Evolutionary conservation across 2,329 filamentous ascomycete species (phyloP).

Genomic region (Microthyrium microscopicum): DNA sequence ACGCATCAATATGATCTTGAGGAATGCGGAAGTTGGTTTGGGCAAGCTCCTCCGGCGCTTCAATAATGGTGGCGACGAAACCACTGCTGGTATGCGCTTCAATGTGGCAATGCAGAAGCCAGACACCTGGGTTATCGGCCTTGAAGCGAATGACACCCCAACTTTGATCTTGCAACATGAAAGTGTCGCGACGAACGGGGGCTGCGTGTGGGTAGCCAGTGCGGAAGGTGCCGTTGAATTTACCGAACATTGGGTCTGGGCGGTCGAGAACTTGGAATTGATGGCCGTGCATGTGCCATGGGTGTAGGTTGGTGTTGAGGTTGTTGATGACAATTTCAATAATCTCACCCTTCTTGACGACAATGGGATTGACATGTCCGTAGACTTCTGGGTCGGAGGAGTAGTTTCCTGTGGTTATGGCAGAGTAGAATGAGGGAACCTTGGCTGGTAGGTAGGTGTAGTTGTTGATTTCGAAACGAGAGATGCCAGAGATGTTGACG

Average conservation of each 20-base stretch:
- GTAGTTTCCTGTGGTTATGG: conserved; percentile 37
- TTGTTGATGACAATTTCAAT: conserved; percentile 65
- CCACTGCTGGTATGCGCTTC: conserved; percentile 33
- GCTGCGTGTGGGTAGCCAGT: conserved; percentile 16
- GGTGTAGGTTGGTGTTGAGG: conserved; percentile 52
- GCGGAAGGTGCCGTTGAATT: conserved; percentile 15
- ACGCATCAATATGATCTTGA: conserved; percentile 41
- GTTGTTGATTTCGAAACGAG: conserved; percentile 38
- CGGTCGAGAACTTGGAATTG: conserved; percentile 44
- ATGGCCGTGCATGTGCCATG: conserved; percentile 62
- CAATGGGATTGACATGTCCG: conserved; percentile 39
- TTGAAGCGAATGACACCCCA: conserved; percentile 40
- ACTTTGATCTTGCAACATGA: conserved; percentile 36
- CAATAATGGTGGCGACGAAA: conserved; percentile 34
- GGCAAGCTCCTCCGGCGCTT: conserved; percentile 36
- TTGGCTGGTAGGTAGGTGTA: conserved; percentile 58
- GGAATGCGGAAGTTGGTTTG: conserved; percentile 52
- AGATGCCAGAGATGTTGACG: conserved; percentile 1
- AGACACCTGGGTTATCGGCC: conserved; percentile 34
- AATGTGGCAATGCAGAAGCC: conserved; percentile 12
- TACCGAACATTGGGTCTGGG: conserved; percentile 16
- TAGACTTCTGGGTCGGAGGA: conserved; percentile 27
- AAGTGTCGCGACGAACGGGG: conserved; percentile 30
- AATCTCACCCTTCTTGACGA: conserved; percentile 48
- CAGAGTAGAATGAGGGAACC: conserved; percentile 67